Conservation (phyloP, 352 stramenopile genomes). For the Globisporangium iwayamae region DNA sequence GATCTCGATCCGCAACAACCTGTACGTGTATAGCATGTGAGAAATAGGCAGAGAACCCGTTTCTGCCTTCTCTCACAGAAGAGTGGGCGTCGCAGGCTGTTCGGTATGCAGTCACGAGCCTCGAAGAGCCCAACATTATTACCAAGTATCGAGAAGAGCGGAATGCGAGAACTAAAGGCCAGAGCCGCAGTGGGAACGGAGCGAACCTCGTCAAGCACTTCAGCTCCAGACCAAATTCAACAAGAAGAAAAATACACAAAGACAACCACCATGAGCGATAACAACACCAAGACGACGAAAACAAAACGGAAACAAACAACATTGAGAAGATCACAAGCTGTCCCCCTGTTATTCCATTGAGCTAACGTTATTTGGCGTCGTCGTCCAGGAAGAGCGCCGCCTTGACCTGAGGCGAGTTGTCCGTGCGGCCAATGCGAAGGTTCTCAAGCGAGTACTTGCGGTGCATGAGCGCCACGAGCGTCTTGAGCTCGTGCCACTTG, state of each 20-base stretch:
- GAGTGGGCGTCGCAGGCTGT: neutral
- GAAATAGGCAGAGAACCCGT: neutral
- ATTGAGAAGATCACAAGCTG: neutral
- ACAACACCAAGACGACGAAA: neutral
- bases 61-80: neutral
- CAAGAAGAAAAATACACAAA: neutral
- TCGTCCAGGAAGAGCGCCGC: conserved; percentile 43
- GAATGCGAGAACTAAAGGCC: neutral
- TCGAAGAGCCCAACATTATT: neutral
- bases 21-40: conserved; percentile 80
- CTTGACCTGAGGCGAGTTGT: conserved; percentile 33
- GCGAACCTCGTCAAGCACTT: neutral
- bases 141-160: neutral
- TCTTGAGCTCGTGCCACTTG: conserved; percentile 87
- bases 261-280: neutral
- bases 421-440: conserved; percentile 52
- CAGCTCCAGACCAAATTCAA: neutral
- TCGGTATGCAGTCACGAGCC: neutral
- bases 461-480: conserved; percentile 78
- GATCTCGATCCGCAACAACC: conserved; percentile 76
- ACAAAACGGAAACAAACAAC: neutral
- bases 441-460: conserved; percentile 84
- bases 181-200: neutral
- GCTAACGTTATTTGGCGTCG: conserved; percentile 1
- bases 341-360: too few species aligned